Conservation (phyloP, 176 grass and related monocot genomes). For the Zoysia japonica region DNA sequence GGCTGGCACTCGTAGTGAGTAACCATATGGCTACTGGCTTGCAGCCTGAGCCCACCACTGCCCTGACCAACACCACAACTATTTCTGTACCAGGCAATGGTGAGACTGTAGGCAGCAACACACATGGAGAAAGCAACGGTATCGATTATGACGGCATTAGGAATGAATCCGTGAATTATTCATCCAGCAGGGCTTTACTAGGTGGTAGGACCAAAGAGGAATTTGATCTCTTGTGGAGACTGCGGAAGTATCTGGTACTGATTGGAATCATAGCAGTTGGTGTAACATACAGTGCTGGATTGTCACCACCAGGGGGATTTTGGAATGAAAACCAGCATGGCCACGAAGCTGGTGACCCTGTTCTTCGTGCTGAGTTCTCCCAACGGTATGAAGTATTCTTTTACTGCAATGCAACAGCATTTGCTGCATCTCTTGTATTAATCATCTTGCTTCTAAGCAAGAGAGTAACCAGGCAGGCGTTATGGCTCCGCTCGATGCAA, state of each 20-base stretch:
- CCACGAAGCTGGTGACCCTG: conserved; percentile 38
- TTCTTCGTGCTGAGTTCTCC: conserved; percentile 10
- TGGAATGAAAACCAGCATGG: neutral
- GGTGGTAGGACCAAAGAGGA: neutral
- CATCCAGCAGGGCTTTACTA: neutral
- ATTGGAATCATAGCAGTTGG: conserved; percentile 35
- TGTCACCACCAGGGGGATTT: conserved; percentile 36
- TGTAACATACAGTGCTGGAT: conserved; percentile 55
- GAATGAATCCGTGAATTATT: neutral
- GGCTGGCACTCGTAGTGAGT: neutral
- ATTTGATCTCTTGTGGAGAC: conserved; percentile 40
- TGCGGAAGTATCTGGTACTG: conserved; percentile 51
- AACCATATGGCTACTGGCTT: conserved; percentile 7
- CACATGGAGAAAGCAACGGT: neutral
- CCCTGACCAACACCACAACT: neutral
- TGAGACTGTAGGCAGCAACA: neutral
- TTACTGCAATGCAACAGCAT: conserved; percentile 54
- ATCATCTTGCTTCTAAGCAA: conserved; percentile 70
- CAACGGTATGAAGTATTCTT: conserved; percentile 41
- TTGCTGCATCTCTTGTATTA: conserved; percentile 54
- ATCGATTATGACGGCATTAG: neutral
- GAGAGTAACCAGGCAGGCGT: conserved; percentile 18
- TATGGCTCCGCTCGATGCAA: conserved; percentile 47
- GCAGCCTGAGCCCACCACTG: neutral
- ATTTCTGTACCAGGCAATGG: neutral